These are phyloP conservation scores for Aspergillus sparsus DNA, from an alignment of 495 filamentous ascomycete genomes.

Conservation along the genomic window DNA sequence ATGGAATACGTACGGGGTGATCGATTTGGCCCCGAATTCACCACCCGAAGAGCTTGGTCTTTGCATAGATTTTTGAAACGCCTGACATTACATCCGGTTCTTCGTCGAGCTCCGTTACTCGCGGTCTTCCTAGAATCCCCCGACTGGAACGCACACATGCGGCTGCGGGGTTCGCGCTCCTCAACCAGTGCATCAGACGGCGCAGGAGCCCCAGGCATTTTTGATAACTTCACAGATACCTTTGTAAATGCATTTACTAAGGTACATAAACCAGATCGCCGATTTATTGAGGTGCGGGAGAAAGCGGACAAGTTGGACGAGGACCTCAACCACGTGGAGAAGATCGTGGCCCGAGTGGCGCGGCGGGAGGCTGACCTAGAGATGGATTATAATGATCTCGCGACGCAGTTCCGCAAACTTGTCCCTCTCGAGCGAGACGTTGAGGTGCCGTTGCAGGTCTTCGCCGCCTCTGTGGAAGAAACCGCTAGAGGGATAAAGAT, in stretches of 20 bases:
- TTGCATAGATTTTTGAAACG: constrained; percentile 90
- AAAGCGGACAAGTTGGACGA: constrained; percentile 95
- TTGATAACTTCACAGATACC: constrained; percentile 92
- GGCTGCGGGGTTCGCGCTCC: constrained; percentile 63
- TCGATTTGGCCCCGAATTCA: constrained; percentile 92
- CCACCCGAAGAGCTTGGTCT: constrained; percentile 83
- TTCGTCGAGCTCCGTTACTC: constrained; percentile 79
- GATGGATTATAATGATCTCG: constrained; percentile 83
- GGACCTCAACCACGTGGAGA: constrained; percentile 88
- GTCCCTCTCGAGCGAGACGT: constrained; percentile 87
- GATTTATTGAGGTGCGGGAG: constrained; percentile 92
- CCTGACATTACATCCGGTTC: constrained; percentile 80
- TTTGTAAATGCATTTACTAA: constrained; percentile 98
- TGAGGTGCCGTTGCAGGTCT: constrained; percentile 74
- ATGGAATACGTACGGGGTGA: constrained; percentile 98
- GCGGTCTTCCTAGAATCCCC: constrained; percentile 86
- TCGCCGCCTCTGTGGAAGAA: constrained; percentile 82
- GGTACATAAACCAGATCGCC: constrained; percentile 89
- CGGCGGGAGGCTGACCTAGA: constrained; percentile 88
- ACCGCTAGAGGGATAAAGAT: constrained; percentile 70
- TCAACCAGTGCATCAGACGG: constrained; percentile 54
- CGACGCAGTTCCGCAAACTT: constrained; percentile 90
- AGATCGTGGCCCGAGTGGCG: constrained; percentile 85
- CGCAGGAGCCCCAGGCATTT: constrained; percentile 63
- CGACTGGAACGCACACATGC: constrained; percentile 97